Evolutionary conservation across 352 stramenopile genomes (phyloP).

Genomic region (Aphanomyces astaci): DNA sequence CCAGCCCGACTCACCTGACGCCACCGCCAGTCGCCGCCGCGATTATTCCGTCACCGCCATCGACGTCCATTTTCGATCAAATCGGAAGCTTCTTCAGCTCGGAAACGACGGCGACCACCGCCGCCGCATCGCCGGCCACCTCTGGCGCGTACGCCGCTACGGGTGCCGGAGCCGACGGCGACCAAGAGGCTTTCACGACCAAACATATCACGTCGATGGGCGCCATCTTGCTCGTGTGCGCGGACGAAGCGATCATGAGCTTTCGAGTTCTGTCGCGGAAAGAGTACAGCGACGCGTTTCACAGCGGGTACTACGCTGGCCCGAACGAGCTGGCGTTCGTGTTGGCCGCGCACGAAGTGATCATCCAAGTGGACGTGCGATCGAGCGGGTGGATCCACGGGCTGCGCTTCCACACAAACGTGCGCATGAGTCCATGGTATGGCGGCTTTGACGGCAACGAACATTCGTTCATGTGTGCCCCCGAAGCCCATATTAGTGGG

Average conservation of each 20-base stretch:
- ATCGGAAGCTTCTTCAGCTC: slow-evolving; percentile 15
- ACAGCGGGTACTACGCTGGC: slow-evolving; percentile 25
- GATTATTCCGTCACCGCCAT: not conserved
- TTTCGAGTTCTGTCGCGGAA: slow-evolving; percentile 26
- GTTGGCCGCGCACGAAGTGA: slow-evolving; percentile 26
- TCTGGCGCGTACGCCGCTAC: not conserved
- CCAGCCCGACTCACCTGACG: not conserved
- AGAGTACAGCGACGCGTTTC: slow-evolving; percentile 25
- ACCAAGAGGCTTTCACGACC: slow-evolving; percentile 29
- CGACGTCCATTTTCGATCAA: slow-evolving; percentile 9
- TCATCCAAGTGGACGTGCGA: slow-evolving; percentile 26
- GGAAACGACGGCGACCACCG: not conserved
- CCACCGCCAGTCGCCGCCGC: not conserved
- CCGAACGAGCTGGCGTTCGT: slow-evolving; percentile 28
- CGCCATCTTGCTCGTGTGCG: slow-evolving; percentile 27
- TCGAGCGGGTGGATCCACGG: slow-evolving; percentile 19
- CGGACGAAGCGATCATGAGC: slow-evolving; percentile 24
- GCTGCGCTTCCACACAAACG: slow-evolving; percentile 31
- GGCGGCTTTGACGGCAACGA: slow-evolving; percentile 18
- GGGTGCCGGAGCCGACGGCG: slow-evolving; percentile 20
- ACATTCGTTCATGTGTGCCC: slow-evolving; percentile 8
- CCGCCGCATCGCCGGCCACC: not conserved
- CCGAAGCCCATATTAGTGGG: slow-evolving; percentile 9
- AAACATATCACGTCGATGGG: slow-evolving; percentile 21
- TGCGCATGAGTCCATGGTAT: slow-evolving; percentile 30